Conservation (phyloP, 768 basidiomycete species). For the Wakefieldia striispora region DNA sequence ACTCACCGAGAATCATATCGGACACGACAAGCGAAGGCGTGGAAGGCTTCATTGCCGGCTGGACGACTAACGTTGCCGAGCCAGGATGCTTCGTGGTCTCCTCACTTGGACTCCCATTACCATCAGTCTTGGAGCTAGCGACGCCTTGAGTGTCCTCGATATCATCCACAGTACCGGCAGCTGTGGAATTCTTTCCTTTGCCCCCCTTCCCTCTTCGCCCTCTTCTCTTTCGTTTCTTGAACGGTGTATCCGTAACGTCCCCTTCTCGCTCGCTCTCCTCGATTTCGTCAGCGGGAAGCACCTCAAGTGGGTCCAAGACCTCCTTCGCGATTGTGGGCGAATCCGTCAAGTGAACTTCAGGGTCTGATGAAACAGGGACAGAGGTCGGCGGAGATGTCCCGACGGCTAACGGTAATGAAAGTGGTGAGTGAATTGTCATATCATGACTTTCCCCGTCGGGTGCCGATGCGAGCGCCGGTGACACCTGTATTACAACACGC, state of each 20-base stretch:
- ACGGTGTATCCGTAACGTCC: constrained; percentile 37
- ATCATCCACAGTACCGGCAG: constrained; percentile 18
- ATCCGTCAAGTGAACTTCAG: constrained; percentile 5
- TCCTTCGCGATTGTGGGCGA: constrained; percentile 1
- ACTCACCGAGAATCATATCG: constrained; percentile 70
- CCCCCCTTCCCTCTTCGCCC: constrained; percentile 52
- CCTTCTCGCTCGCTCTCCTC: constrained; percentile 64
- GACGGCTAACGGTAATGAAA: background rate
- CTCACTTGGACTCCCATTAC: constrained; percentile 20
- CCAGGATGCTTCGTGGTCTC: constrained; percentile 12
- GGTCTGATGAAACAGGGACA: background rate
- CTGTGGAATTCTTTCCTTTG: constrained; percentile 37
- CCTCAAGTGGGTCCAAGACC: constrained; percentile 7
- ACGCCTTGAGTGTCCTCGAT: constrained; percentile 22
- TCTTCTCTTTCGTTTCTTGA: constrained; percentile 40
- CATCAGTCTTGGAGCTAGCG: constrained; percentile 36
- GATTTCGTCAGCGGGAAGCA: constrained; percentile 33
- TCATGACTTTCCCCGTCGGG: constrained; percentile 3
- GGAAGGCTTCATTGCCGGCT: constrained; percentile 17
- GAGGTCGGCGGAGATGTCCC: background rate
- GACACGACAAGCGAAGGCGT: constrained; percentile 65
- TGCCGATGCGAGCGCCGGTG: background rate
- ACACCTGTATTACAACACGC: background rate
- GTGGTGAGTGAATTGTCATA: background rate
- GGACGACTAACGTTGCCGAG: constrained; percentile 23